Evolutionary conservation across 2,329 filamentous ascomycete genomes (phyloP).

Genomic region (Aspergillus melleus): DNA sequence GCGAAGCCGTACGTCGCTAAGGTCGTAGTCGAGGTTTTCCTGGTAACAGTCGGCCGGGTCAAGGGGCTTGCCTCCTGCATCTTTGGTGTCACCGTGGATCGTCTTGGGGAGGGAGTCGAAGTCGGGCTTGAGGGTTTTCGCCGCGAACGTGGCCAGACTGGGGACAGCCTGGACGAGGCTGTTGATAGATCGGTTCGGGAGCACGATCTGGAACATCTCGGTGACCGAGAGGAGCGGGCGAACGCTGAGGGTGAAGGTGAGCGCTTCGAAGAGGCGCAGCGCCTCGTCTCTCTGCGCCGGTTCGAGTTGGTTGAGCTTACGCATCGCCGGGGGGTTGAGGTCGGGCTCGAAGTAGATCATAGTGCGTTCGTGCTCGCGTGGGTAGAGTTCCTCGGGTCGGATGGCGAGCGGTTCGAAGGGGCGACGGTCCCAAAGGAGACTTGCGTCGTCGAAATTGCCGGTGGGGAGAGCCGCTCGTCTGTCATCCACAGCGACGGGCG

Average conservation of each 20-base stretch:
- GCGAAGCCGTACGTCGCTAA: slow-evolving; percentile 32
- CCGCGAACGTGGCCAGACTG: slow-evolving; percentile 30
- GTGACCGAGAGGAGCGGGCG: slow-evolving; percentile 25
- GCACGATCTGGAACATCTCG: slow-evolving; percentile 30
- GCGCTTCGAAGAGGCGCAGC: slow-evolving; percentile 25
- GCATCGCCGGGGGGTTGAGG: slow-evolving; percentile 22
- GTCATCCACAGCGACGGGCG: slow-evolving; percentile 53
- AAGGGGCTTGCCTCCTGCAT: background rate
- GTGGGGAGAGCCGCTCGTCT: slow-evolving; percentile 41
- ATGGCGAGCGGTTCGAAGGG: slow-evolving; percentile 67
- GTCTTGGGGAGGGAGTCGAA: slow-evolving; percentile 26
- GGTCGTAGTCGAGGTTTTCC: slow-evolving; percentile 36
- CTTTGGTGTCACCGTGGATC: slow-evolving; percentile 5
- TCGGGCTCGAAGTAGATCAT: slow-evolving; percentile 39
- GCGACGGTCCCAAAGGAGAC: slow-evolving; percentile 69
- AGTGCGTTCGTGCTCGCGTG: slow-evolving; percentile 43
- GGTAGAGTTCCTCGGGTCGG: slow-evolving; percentile 64
- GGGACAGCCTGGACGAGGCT: slow-evolving; percentile 36
- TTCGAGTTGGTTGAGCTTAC: slow-evolving; percentile 20
- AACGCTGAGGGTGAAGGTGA: slow-evolving; percentile 27
- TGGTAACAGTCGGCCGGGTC: slow-evolving; percentile 26
- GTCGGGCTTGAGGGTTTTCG: slow-evolving; percentile 26
- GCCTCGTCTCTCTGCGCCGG: slow-evolving; percentile 15
- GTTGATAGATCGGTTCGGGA: slow-evolving; percentile 30
- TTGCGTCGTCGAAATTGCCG: slow-evolving; percentile 47